A percentile compares a stretch with the other conserved stretches of the same genome.
Evolutionary conservation across 108 stramenopile genomes (phyloP).

Genomic region (Stephanodiscus triporus): DNA sequence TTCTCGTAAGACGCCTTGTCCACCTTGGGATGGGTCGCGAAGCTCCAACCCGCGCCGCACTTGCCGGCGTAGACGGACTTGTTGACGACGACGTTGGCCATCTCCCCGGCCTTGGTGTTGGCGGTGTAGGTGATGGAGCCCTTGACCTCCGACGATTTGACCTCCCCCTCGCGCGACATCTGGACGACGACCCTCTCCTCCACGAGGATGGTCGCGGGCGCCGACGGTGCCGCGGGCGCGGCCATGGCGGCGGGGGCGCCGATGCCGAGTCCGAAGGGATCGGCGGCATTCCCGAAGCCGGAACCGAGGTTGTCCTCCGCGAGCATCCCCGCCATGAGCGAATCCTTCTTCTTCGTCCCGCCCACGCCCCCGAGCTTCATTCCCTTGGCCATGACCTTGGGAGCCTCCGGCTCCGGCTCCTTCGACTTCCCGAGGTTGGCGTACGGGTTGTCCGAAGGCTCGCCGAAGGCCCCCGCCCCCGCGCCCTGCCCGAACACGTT

Average conservation of each 20-base stretch:
- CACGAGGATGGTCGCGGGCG: constrained; percentile 85
- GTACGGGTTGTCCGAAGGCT: constrained; percentile 49
- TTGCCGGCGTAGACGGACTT: constrained; percentile 65
- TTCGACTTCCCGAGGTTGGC: constrained; percentile 51
- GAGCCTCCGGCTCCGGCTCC: constrained; percentile 59
- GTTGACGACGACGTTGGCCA: constrained; percentile 86
- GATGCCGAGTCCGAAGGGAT: constrained; percentile 55
- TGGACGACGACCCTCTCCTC: constrained; percentile 92
- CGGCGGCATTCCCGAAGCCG: constrained; percentile 45
- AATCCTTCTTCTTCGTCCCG: constrained; percentile 77
- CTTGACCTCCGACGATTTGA: constrained; percentile 94
- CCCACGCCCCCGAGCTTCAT: constrained; percentile 92
- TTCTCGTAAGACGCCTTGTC: constrained; percentile 92
- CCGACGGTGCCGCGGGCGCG: constrained; percentile 71
- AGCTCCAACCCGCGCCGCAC: constrained; percentile 71
- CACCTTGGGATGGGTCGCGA: constrained; percentile 98
- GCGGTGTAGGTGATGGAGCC: constrained; percentile 97
- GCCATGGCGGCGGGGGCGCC: constrained; percentile 55
- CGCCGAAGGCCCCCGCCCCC: constrained; percentile 45
- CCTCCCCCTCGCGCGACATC: constrained; percentile 93
- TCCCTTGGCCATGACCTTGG: constrained; percentile 88
- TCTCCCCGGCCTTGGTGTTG: constrained; percentile 90
- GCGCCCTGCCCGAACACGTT: constrained; percentile 36
- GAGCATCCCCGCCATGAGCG: constrained; percentile 93
- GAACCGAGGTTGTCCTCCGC: constrained; percentile 92